Conservation (phyloP, 352 stramenopile species). For the Poterioochromonas sp. region DNA sequence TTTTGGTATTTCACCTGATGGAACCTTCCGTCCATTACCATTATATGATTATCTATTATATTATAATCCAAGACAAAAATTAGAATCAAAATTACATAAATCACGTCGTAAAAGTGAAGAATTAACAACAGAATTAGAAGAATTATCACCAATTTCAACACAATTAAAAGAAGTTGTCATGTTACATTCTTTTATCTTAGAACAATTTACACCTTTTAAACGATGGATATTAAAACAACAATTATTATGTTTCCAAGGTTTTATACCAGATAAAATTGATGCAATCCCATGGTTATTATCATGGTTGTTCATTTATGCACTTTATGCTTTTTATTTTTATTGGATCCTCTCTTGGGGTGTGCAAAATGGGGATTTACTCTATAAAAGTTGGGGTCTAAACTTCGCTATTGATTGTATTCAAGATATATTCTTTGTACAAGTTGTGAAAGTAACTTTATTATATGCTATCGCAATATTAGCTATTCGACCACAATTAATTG, state of each 20-base stretch:
- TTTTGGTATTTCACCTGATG: neutral
- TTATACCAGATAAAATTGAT: neutral
- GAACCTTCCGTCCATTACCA: neutral
- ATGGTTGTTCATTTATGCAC: neutral
- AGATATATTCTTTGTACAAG: slow-evolving; percentile 11
- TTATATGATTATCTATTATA: neutral
- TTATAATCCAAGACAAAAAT: neutral
- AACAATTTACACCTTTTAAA: slow-evolving; percentile 19
- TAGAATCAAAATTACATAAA: neutral
- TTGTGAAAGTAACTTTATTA: neutral
- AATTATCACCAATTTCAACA: no score
- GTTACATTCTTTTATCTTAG: slow-evolving; percentile 23
- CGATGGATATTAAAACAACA: neutral
- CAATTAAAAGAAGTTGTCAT: neutral
- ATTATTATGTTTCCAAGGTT: neutral
- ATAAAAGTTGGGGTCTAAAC: slow-evolving; percentile 4
- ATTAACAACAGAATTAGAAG: no score
- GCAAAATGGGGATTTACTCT: neutral
- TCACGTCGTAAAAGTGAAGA: no score
- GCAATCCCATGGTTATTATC: neutral
- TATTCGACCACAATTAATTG: neutral
- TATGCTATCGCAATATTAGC: neutral
- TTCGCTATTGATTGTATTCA: slow-evolving; percentile 1
- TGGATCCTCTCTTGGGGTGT: slow-evolving; percentile 27
- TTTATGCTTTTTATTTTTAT: slow-evolving; percentile 1